Percentiles rank a stretch among this genome's conserved stretches.
Conservation (phyloP, 2,329 filamentous ascomycete species). For the Penicillium sp. region DNA sequence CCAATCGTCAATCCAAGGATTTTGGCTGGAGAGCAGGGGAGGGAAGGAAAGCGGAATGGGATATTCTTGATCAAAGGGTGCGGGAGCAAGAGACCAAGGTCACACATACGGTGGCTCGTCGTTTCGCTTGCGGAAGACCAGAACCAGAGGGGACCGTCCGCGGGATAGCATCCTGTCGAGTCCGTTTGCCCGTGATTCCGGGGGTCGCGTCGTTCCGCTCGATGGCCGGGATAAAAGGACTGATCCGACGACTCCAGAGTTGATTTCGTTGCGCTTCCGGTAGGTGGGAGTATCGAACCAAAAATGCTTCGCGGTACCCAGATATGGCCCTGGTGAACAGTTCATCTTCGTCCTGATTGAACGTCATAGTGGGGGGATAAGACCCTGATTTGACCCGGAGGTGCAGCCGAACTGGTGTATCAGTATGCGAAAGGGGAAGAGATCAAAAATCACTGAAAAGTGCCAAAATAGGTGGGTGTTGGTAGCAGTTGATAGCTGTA, state of each 20-base stretch:
- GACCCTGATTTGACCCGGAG: neutral
- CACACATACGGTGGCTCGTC: constrained; percentile 48
- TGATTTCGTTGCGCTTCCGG: constrained; percentile 42
- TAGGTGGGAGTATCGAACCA: constrained; percentile 42
- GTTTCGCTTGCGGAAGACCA: constrained; percentile 42
- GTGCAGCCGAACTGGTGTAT: constrained; percentile 19
- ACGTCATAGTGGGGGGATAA: constrained; percentile 34
- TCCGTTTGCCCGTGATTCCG: constrained; percentile 42
- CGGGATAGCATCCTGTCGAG: constrained; percentile 41
- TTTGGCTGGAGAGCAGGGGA: constrained; percentile 26
- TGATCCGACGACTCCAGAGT: constrained; percentile 42
- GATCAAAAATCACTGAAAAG: neutral
- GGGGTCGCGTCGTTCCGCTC: constrained; percentile 22
- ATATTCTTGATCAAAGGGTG: constrained; percentile 26
- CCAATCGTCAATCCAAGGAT: constrained; percentile 43
- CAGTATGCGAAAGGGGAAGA: constrained; percentile 27
- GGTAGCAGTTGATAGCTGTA: too few species aligned
- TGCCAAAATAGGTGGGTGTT: neutral
- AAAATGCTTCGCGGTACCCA: constrained; percentile 44
- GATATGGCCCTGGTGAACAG: constrained; percentile 43
- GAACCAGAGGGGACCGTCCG: constrained; percentile 38
- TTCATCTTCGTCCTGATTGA: constrained; percentile 39
- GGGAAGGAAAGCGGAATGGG: constrained; percentile 19
- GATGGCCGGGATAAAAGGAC: constrained; percentile 38
- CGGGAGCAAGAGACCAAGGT: constrained; percentile 42